Conservation (phyloP, 805 yeast genomes). For the Candida mattraensis region DNA sequence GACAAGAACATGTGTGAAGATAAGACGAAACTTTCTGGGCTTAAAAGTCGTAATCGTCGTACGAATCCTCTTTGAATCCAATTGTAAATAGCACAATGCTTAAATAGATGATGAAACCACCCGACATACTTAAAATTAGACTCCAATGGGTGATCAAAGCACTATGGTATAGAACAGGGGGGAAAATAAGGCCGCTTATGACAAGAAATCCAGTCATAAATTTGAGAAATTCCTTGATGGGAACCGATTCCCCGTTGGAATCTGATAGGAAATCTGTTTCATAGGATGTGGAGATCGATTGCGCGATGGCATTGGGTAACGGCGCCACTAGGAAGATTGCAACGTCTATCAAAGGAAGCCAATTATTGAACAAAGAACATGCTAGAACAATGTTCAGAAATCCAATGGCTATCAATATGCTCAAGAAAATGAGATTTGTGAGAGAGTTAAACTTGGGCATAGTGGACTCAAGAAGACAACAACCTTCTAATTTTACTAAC, state of each 20-base stretch:
- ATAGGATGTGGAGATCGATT: constrained; percentile 25
- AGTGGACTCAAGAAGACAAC: neutral
- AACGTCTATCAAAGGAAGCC: constrained; percentile 80
- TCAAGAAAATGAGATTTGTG: constrained; percentile 70
- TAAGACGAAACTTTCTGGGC: neutral
- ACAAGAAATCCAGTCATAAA: constrained; percentile 36
- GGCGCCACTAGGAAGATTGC: constrained; percentile 36
- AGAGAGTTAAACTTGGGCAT: constrained; percentile 49
- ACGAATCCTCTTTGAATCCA: constrained; percentile 64
- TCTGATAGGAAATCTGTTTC: constrained; percentile 33
- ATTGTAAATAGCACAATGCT: constrained; percentile 79
- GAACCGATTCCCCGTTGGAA: constrained; percentile 21
- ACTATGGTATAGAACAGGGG: constrained; percentile 33
- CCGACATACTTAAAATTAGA: constrained; percentile 65
- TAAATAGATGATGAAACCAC: constrained; percentile 81
- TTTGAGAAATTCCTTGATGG: constrained; percentile 29
- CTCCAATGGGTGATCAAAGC: constrained; percentile 29
- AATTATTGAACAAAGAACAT: constrained; percentile 82
- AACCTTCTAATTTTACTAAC: constrained; percentile 4
- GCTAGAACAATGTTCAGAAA: constrained; percentile 84
- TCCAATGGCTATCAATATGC: constrained; percentile 81
- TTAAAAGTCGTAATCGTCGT: constrained; percentile 36
- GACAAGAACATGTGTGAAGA: too few relatives aligned
- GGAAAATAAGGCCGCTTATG: constrained; percentile 34
- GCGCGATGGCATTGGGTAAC: constrained; percentile 34